Evolutionary conservation across 495 filamentous ascomycete species (phyloP).

Genomic region (Penicillium crystallinum): DNA sequence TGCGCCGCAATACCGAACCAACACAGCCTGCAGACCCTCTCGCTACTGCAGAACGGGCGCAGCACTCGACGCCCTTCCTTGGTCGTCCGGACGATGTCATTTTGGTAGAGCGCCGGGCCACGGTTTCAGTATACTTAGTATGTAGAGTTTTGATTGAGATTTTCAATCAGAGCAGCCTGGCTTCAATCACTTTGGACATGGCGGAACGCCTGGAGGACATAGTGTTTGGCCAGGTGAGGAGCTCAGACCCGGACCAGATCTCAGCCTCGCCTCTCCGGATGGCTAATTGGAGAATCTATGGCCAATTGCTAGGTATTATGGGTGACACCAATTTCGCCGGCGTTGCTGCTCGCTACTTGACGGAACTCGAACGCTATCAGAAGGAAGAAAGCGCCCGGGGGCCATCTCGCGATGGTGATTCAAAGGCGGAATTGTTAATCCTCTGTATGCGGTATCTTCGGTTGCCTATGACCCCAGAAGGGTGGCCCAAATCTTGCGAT

Average conservation of each 20-base stretch:
- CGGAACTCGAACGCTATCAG: conserved; percentile 71
- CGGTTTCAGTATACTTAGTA: conserved; percentile 89
- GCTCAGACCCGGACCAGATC: conserved; percentile 78
- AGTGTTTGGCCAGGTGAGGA: conserved; percentile 86
- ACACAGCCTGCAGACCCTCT: conserved; percentile 31
- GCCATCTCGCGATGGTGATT: conserved; percentile 63
- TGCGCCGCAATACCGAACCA: conserved; percentile 54
- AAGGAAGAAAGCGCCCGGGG: conserved; percentile 65
- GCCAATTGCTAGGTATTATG: conserved; percentile 89
- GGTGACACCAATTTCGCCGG: conserved; percentile 82
- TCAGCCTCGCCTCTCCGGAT: conserved; percentile 71
- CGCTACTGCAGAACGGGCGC: conserved; percentile 21
- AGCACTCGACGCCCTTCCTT: conserved; percentile 35
- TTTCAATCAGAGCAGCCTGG: conserved; percentile 79
- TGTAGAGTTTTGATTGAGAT: conserved; percentile 93
- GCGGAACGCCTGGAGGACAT: conserved; percentile 87
- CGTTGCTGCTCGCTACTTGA: conserved; percentile 74
- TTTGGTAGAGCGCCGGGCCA: conserved; percentile 79
- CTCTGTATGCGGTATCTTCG: conserved; percentile 86
- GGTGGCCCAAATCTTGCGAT: conserved; percentile 81
- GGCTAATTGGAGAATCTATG: conserved; percentile 93
- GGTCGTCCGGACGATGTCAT: conserved; percentile 62
- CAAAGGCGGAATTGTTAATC: conserved; percentile 75
- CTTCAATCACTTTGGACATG: conserved; percentile 79
- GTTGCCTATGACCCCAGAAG: conserved; percentile 61